Evolutionary conservation across 192 early-diverging fungal species (phyloP).

Genomic region (Linnemannia schmuckeri): DNA sequence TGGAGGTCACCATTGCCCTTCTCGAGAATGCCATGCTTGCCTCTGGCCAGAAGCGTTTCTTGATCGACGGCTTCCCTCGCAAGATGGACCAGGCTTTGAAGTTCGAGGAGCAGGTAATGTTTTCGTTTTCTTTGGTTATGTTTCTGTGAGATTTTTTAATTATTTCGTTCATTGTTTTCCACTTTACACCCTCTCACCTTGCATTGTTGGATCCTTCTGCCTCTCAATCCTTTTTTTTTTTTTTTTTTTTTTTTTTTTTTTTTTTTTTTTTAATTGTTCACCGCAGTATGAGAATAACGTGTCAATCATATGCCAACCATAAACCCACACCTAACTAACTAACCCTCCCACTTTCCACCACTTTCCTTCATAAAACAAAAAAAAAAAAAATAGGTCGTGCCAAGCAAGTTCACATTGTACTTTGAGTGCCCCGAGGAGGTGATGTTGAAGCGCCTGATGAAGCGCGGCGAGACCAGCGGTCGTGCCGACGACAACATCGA

Average conservation of each 20-base stretch:
- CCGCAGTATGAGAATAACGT: background rate
- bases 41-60: constrained; percentile 75
- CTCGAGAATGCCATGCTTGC: constrained; percentile 91
- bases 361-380: background rate
- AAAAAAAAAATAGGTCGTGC: constrained; percentile 63
- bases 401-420: constrained; percentile 84
- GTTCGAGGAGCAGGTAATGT: constrained; percentile 88
- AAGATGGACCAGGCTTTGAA: constrained; percentile 92
- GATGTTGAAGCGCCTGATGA: constrained; percentile 90
- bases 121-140: constrained; percentile 18
- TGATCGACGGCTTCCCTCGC: constrained; percentile 98
- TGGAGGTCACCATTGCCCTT: constrained; percentile 93
- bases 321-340: background rate
- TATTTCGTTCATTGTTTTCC: background rate
- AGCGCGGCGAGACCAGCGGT: constrained; percentile 95
- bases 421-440: constrained; percentile 96
- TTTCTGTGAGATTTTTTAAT: background rate
- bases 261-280: background rate
- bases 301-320: background rate
- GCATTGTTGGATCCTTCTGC: too few relatives aligned
- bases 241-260: background rate
- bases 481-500: constrained; percentile 96
- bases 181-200: too few relatives aligned
- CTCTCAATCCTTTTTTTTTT: background rate
- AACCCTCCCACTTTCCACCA: background rate